These are phyloP conservation scores for Cladophialophora carrionii DNA, from an alignment of 2,329 filamentous ascomycete species.

Conservation along the genomic window DNA sequence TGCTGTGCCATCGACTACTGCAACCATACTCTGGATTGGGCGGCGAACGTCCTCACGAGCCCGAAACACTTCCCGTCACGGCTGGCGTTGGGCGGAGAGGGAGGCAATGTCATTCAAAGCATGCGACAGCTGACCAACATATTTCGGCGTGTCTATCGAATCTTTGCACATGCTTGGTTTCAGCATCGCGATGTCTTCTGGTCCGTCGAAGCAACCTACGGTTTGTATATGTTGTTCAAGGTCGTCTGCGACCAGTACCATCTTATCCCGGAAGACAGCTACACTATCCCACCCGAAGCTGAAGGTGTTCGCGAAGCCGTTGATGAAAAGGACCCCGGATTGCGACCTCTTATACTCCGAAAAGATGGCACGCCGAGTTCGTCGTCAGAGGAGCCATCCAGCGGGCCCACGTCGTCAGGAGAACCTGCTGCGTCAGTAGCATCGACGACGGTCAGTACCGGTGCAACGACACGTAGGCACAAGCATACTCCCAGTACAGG, in stretches of 20 bases:
- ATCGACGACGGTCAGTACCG: slow-evolving; percentile 59
- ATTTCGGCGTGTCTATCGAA: slow-evolving; percentile 89
- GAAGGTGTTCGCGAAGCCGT: slow-evolving; percentile 71
- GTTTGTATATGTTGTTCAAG: slow-evolving; percentile 95
- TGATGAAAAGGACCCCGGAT: slow-evolving; percentile 10
- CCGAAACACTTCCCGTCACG: slow-evolving; percentile 94
- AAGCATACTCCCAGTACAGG: slow-evolving; percentile 80
- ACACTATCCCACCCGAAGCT: slow-evolving; percentile 90
- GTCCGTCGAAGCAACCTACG: slow-evolving; percentile 87
- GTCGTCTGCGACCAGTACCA: slow-evolving; percentile 92
- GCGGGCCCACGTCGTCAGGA: slow-evolving; percentile 21
- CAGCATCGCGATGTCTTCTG: slow-evolving; percentile 95
- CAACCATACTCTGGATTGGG: slow-evolving; percentile 98
- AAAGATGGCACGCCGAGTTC: slow-evolving; percentile 44
- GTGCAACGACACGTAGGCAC: slow-evolving; percentile 78
- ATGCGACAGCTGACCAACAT: slow-evolving; percentile 82
- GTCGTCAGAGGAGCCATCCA: slow-evolving; percentile 8
- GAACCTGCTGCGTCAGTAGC: slow-evolving; percentile 42
- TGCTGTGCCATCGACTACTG: slow-evolving; percentile 99
- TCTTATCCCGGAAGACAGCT: slow-evolving; percentile 88
- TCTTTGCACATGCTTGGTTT: slow-evolving; percentile 99
- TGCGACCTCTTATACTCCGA: slow-evolving; percentile 41
- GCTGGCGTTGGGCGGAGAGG: slow-evolving; percentile 59
- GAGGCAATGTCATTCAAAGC: slow-evolving; percentile 50
- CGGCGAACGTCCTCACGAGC: slow-evolving; percentile 89